Percentiles rank a stretch among this genome's conserved stretches.
Conservation (phyloP, 805 yeast species). For the Ogataea nonfermentans region DNA sequence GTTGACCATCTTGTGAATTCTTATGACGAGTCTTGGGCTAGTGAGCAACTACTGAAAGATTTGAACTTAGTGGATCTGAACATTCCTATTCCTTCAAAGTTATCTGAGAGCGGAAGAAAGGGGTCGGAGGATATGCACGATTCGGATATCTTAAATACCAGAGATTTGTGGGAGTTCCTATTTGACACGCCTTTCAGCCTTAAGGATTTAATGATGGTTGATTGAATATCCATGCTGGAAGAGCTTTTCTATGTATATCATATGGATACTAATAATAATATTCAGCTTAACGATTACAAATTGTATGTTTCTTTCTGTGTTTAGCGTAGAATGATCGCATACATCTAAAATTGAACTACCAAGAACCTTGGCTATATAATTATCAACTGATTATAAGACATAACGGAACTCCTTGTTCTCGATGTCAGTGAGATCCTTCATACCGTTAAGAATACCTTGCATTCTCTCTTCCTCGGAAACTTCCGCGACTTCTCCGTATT, state of each 20-base stretch:
- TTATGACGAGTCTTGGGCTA: constrained; percentile 1
- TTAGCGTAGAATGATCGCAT: too few relatives aligned
- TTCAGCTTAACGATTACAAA: too few relatives aligned
- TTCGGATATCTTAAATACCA: constrained; percentile 4
- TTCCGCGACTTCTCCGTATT: constrained; percentile 26
- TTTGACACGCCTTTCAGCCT: constrained; percentile 18
- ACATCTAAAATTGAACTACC: too few relatives aligned
- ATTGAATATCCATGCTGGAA: background rate
- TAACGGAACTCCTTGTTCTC: constrained; percentile 31
- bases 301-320: too few relatives aligned
- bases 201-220: constrained; percentile 15
- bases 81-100: background rate
- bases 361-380: too few relatives aligned
- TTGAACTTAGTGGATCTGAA: constrained; percentile 5
- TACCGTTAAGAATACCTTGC: constrained; percentile 33
- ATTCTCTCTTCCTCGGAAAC: constrained; percentile 27
- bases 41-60: constrained; percentile 4
- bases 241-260: too few relatives aligned
- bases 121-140: background rate
- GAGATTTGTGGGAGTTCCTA: constrained; percentile 15
- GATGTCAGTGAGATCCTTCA: constrained; percentile 33
- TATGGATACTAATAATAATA: too few relatives aligned
- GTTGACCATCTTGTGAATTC: background rate
- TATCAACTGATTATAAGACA: constrained; percentile 16
- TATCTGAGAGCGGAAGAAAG: too few relatives aligned